Evolutionary conservation across 2,329 filamentous ascomycete species (phyloP).

Genomic region (Furcasterigmium furcatum): DNA sequence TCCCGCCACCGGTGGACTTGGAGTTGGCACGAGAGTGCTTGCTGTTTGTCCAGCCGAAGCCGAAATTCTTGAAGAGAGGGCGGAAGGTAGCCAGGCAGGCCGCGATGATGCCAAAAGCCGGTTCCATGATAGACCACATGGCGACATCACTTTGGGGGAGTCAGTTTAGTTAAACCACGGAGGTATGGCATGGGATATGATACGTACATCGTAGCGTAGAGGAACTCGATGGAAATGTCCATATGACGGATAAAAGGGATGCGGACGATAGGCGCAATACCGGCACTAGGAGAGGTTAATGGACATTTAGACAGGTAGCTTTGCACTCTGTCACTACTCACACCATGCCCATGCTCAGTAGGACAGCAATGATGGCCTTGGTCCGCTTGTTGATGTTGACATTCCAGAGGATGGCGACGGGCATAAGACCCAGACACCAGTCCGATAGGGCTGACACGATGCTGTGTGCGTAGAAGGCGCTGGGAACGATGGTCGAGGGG

Average conservation of each 20-base stretch:
- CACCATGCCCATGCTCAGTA: conserved; percentile 49
- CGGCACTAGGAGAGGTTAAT: conserved; percentile 22
- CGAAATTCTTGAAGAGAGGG: conserved; percentile 24
- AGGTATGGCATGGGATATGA: background rate
- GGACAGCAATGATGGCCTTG: conserved; percentile 40
- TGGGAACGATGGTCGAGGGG: conserved; percentile 31
- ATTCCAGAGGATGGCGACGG: conserved; percentile 47
- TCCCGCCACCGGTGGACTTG: background rate
- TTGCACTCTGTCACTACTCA: conserved; percentile 20
- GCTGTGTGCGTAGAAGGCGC: conserved; percentile 41
- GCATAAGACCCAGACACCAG: conserved; percentile 45
- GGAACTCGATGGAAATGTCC: conserved; percentile 20
- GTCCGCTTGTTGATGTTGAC: conserved; percentile 43
- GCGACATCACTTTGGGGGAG: conserved; percentile 22
- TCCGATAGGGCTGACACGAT: conserved; percentile 41
- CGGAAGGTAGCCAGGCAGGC: conserved; percentile 24
- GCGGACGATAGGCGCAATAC: conserved; percentile 32
- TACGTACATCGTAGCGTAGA: conserved; percentile 26
- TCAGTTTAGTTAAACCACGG: background rate
- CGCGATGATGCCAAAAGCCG: conserved; percentile 27
- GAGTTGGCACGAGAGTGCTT: conserved; percentile 7
- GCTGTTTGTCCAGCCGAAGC: conserved; percentile 14
- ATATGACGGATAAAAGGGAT: conserved; percentile 26
- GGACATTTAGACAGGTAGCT: background rate
- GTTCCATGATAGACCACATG: conserved; percentile 26